Conservation (phyloP, 75 land plant species). For the Cryptomeria japonica region DNA sequence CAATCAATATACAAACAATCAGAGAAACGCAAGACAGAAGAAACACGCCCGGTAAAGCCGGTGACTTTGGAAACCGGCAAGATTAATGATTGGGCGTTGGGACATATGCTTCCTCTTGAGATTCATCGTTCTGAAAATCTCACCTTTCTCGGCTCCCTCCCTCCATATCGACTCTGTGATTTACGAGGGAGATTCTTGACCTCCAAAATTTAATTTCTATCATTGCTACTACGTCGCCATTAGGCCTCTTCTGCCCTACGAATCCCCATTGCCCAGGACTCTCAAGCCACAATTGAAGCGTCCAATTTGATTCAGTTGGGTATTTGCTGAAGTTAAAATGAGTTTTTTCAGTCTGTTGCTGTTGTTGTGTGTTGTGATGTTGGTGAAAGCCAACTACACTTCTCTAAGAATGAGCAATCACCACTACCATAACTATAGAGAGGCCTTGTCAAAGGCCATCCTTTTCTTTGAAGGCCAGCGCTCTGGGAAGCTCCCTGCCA, state of each 20-base stretch:
- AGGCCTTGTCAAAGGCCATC: constrained; percentile 66
- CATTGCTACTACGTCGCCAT: not conserved
- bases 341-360: not conserved
- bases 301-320: not conserved
- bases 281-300: not conserved
- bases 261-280: not conserved
- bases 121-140: too few species aligned
- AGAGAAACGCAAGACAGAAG: too few species aligned
- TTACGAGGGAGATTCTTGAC: too few species aligned
- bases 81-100: too few species aligned
- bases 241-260: not conserved
- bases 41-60: too few species aligned
- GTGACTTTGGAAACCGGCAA: too few species aligned
- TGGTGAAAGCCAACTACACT: not conserved
- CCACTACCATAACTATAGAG: constrained; percentile 74
- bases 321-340: not conserved
- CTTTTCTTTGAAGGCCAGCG: constrained; percentile 82
- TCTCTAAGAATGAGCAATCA: too few species aligned
- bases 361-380: not conserved
- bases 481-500: constrained; percentile 65
- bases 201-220: too few species aligned
- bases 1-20: too few species aligned
- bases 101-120: too few species aligned
- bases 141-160: too few species aligned
- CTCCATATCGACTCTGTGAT: too few species aligned